Percentiles rank a stretch among this genome's conserved stretches.
Conservation (phyloP, 768 basidiomycete genomes). For the Hygrocybe coccinea region DNA sequence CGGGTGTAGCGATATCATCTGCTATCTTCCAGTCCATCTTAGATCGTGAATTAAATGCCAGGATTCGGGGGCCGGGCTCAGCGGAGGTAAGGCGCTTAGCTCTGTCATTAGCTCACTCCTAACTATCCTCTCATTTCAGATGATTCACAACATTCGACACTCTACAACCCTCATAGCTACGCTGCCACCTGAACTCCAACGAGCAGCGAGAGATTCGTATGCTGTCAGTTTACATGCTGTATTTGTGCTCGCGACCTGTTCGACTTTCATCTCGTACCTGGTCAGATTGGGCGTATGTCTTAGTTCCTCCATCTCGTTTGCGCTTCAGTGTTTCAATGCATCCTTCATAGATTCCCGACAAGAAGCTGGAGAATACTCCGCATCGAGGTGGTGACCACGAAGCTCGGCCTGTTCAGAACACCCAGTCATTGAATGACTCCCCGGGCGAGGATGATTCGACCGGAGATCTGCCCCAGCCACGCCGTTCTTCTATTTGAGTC, state of each 20-base stretch:
- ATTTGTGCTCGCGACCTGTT: slow-evolving; percentile 55
- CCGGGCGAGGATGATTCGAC: no score
- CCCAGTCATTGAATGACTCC: no score
- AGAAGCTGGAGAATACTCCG: no score
- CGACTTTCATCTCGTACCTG: slow-evolving; percentile 54
- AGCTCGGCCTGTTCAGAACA: no score
- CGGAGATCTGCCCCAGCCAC: no score
- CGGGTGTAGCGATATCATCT: slow-evolving; percentile 61
- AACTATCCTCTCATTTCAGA: slow-evolving; percentile 28
- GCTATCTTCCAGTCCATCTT: slow-evolving; percentile 63
- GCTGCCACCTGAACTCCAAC: slow-evolving; percentile 49
- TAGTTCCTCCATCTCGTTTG: no score
- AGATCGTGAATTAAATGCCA: slow-evolving; percentile 46
- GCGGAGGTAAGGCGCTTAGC: slow-evolving; percentile 45
- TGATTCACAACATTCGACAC: slow-evolving; percentile 57
- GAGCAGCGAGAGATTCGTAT: slow-evolving; percentile 56
- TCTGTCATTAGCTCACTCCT: not conserved
- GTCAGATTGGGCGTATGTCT: slow-evolving; percentile 20
- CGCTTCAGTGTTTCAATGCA: no score
- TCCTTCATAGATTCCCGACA: no score
- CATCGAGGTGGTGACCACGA: no score
- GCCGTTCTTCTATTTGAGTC: no score
- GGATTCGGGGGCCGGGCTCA: slow-evolving; percentile 48
- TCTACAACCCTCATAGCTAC: slow-evolving; percentile 50
- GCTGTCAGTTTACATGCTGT: slow-evolving; percentile 54